Conservation (phyloP, 805 yeast species). For the Candida koratica region DNA sequence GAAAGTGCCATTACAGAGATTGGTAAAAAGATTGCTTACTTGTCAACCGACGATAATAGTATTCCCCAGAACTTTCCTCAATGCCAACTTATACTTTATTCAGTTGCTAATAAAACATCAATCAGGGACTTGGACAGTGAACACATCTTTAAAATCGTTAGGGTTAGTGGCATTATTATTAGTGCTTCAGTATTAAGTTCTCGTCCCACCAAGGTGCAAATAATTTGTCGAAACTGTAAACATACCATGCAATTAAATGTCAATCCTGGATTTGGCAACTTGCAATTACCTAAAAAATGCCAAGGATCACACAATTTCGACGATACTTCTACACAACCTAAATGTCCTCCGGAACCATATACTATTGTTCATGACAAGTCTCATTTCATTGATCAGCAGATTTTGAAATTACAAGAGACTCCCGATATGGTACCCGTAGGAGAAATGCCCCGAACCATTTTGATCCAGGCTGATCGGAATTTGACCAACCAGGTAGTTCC, state of each 20-base stretch:
- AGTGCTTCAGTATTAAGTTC: constrained; percentile 86
- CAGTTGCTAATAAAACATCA: constrained; percentile 66
- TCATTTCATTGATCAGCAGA: constrained; percentile 91
- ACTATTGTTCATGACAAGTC: constrained; percentile 91
- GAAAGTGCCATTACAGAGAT: constrained; percentile 82
- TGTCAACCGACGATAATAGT: constrained; percentile 51
- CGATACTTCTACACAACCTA: constrained; percentile 48
- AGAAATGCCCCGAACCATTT: constrained; percentile 93
- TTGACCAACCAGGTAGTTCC: constrained; percentile 89
- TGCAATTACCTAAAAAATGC: constrained; percentile 66
- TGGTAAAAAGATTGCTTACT: constrained; percentile 65
- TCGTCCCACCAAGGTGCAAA: constrained; percentile 76
- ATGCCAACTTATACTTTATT: constrained; percentile 75
- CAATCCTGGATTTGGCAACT: constrained; percentile 65
- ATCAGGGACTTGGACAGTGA: constrained; percentile 82
- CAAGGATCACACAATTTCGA: constrained; percentile 42
- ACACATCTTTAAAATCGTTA: constrained; percentile 82
- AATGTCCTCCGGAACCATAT: constrained; percentile 91
- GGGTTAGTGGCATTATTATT: constrained; percentile 90
- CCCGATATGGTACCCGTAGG: constrained; percentile 99
- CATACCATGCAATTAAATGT: constrained; percentile 67
- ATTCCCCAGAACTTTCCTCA: constrained; percentile 59
- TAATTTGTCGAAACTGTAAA: constrained; percentile 85
- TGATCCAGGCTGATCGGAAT: constrained; percentile 83
- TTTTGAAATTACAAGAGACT: constrained; percentile 89